Evolutionary conservation across 441 rosid genomes (phyloP), one percentile per base, ranked within the genome.

Genomic region (Euphorbia schlechtendalii): DNA sequence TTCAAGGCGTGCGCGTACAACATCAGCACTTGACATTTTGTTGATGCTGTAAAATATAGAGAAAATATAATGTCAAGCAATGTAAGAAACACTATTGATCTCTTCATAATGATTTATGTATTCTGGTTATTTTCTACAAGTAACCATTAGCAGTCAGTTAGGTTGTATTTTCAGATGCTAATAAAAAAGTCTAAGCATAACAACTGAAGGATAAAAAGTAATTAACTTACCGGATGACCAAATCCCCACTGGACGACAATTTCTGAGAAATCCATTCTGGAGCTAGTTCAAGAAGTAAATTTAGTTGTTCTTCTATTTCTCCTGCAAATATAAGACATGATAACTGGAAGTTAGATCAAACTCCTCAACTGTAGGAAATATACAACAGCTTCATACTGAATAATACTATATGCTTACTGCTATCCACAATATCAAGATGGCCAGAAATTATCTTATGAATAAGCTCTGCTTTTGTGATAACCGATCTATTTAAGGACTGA

Each of bases 241-340:
- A n/a, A 69, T 87, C 96, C n/a, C 99, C 96, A 30, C 82, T 45
- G 36, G 82, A 80, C 18, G 89, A 72, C 40, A 30, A 57, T 75
- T 88, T 90, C 80, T 85, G 89, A 10, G 83, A 78, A 7, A 93
- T 85, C 98, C 97, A 89, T 63, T 89, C 92, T 0, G 98, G 99
- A 69, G 82, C 96, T 13, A 91, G 78, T 73, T 91, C 94, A 70
- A 71, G 78, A 80, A 94, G 55, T 76, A 91, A 64, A 27, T 69
- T 74, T 20, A 89, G 73, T 70, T 86, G 98, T 67, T 91, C 98
- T 71, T 89, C 93, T 54, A 87, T 80, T 77, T 90, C 97, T 70
- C 76, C 97, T 88, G 83, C 25, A 28, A 79, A 73, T 24, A 67
- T 15, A 69, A 56, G 52, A 22, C 61, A 40, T 27, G 55, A 62